Base-by-base conservation (phyloP, 352 stramenopile genomes). In the Phytophthora agathidicida region DNA sequence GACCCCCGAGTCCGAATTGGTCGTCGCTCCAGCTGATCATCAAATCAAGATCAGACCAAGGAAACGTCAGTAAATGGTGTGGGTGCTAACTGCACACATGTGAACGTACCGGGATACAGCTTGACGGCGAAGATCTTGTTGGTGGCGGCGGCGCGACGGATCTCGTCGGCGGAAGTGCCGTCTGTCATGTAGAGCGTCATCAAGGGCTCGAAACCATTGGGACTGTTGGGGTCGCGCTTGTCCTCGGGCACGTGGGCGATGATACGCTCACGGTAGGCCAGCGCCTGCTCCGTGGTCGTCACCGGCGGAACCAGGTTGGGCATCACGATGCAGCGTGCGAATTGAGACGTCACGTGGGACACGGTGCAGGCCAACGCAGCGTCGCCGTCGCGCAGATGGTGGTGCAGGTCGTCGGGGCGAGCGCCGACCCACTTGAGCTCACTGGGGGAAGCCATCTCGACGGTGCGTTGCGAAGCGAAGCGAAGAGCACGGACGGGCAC, bases 111-210 rank as follows among this genome's bases (percentile, higher is more conserved):
- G 16, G 97, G 97, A 74, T 99, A 99, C 33, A 98, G 94, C 73
- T 99, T 99, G 65, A 97, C 97, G 7, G 94, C 97, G 49, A 97
- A 86, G 32, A 99, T 89, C 23, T 93, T 78, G 31, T 86, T 89
- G 5, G 86, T 96, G 10, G 82, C 82, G 38, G 89, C 81, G 1
- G 98, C 97, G 41, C 84, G 89, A 26, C 69, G 60, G 67, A 99
- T 99, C 74, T 99, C 97, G 47, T 98, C 93, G 6, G 94, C 75
- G 1, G 92, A 94, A 6, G 97, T 99, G n/a, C 93, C 88, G 68
- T 99, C 97, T 5, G 97, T 99, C 53, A 99, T 87, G 79, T 99
- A 99, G 33, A 99, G 80, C 54, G 95, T 98, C 93, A 98, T 98
- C 22, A 99, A 77, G 26, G 97, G 96, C 73, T 97, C 71, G 64